phyloP scores from a whole-genome alignment of 1,284 basidiomycete species.

The Sanguinoderma infundibulare region DNA sequence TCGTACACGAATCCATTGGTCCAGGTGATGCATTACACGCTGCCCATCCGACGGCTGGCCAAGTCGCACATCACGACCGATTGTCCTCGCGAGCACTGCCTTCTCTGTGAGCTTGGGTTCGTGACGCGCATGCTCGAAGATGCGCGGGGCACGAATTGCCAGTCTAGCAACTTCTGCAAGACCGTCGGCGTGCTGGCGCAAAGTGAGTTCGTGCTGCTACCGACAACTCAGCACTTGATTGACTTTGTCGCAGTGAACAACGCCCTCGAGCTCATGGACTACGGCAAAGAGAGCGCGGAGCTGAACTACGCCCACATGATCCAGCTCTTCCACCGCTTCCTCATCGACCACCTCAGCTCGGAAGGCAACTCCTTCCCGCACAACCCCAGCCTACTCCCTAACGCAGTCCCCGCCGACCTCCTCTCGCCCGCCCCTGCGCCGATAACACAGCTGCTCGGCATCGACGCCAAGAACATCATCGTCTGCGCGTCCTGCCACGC shows the following conservation, averaged over 20 bases:
- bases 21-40: conserved; percentile 87
- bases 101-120: conserved; percentile 96
- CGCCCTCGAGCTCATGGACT: conserved; percentile 90
- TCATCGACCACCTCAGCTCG: conserved; percentile 79
- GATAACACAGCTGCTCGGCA: conserved; percentile 82
- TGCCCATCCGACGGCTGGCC: conserved; percentile 81
- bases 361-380: conserved; percentile 70
- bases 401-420: conserved; percentile 32
- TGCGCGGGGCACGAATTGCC: conserved; percentile 93
- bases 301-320: conserved; percentile 89
- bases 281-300: conserved; percentile 73
- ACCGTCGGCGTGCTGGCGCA: conserved; percentile 84
- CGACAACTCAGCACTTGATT: conserved; percentile 27
- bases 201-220: conserved; percentile 47
- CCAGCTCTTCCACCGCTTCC: conserved; percentile 94
- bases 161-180: conserved; percentile 95
- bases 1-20: conserved; percentile 96
- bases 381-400: conserved; percentile 58
- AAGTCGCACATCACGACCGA: conserved; percentile 91
- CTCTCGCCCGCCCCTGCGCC: conserved; percentile 56
- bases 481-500: conserved; percentile 80
- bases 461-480: conserved; percentile 76
- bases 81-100: conserved; percentile 89
- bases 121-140: conserved; percentile 96
- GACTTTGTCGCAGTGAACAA: conserved; percentile 48